These are phyloP conservation scores for Aplosporella prunicola DNA, from an alignment of 2,329 filamentous ascomycete species.

Conservation along the genomic window DNA sequence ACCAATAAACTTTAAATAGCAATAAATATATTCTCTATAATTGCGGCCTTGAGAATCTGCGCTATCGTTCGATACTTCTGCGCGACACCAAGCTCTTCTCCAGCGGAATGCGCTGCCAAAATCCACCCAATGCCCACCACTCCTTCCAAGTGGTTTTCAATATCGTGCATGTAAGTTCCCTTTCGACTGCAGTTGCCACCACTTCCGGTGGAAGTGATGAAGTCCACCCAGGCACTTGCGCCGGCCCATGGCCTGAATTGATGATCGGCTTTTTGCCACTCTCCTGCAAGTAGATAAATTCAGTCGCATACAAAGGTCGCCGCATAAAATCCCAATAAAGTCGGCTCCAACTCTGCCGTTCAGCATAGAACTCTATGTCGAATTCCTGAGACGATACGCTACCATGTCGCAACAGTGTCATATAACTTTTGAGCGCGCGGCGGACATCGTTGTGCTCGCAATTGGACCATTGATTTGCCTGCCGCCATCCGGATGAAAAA, in stretches of 20 bases:
- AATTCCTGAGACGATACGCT: slow-evolving; percentile 14
- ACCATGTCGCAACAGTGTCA: slow-evolving; percentile 14
- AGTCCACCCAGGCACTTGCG: no score
- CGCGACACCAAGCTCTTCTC: slow-evolving; percentile 1
- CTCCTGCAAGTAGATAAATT: neutral
- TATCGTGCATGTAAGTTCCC: slow-evolving; percentile 6
- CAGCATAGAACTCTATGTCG: slow-evolving; percentile 18
- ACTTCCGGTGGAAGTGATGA: no score
- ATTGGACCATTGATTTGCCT: slow-evolving; percentile 18
- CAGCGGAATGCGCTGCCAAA: slow-evolving; percentile 4
- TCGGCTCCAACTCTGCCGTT: slow-evolving; percentile 15
- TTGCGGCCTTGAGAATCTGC: no score
- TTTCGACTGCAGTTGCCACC: neutral
- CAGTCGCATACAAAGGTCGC: neutral
- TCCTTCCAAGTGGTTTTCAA: neutral
- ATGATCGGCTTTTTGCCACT: no score
- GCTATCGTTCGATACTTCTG: no score
- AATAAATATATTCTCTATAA: no score
- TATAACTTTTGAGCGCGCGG: slow-evolving; percentile 22
- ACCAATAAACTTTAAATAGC: no score
- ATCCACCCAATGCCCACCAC: slow-evolving; percentile 5
- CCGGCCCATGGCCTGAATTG: no score
- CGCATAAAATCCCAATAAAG: slow-evolving; percentile 20
- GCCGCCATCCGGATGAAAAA: slow-evolving; percentile 17
- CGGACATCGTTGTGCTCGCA: slow-evolving; percentile 24